These are phyloP conservation scores for Starmerella bombi DNA, from an alignment of 805 yeast species.

Conservation along the genomic window DNA sequence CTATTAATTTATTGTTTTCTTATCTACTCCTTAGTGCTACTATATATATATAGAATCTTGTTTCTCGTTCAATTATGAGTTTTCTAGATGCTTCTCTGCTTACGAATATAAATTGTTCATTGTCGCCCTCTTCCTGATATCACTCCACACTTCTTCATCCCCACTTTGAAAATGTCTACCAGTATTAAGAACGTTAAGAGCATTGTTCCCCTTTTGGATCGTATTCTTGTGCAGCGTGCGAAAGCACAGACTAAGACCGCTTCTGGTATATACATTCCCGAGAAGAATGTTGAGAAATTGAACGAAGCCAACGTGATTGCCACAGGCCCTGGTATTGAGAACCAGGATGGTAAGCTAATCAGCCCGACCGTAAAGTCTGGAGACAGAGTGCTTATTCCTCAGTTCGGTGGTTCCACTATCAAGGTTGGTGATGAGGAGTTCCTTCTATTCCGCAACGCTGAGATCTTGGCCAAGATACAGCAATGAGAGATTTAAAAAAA, in stretches of 20 bases:
- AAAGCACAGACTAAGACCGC: slow-evolving; percentile 87
- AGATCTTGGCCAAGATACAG: slow-evolving; percentile 84
- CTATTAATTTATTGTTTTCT: background rate
- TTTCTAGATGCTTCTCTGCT: slow-evolving; percentile 11
- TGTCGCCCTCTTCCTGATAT: too few relatives aligned
- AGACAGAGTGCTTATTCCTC: slow-evolving; percentile 87
- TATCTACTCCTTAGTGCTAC: background rate
- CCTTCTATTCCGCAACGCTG: slow-evolving; percentile 79
- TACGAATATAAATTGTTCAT: too few relatives aligned
- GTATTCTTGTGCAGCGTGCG: slow-evolving; percentile 88
- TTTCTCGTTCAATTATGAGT: too few relatives aligned
- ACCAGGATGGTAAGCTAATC: slow-evolving; percentile 59
- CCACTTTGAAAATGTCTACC: slow-evolving; percentile 3
- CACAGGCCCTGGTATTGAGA: slow-evolving; percentile 85
- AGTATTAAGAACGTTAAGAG: slow-evolving; percentile 69
- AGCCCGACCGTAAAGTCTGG: slow-evolving; percentile 72
- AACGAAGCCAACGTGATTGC: slow-evolving; percentile 87
- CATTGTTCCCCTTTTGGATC: slow-evolving; percentile 85
- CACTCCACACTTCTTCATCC: background rate
- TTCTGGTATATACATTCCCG: slow-evolving; percentile 87
- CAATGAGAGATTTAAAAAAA: too few relatives aligned
- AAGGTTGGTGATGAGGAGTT: slow-evolving; percentile 68
- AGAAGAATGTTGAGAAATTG: slow-evolving; percentile 87
- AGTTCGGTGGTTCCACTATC: slow-evolving; percentile 82
- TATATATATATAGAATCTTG: too few relatives aligned